These are phyloP conservation scores for Elymus sibiricus DNA, from an alignment of 176 grass and related monocot genomes.

Conservation along the genomic window DNA sequence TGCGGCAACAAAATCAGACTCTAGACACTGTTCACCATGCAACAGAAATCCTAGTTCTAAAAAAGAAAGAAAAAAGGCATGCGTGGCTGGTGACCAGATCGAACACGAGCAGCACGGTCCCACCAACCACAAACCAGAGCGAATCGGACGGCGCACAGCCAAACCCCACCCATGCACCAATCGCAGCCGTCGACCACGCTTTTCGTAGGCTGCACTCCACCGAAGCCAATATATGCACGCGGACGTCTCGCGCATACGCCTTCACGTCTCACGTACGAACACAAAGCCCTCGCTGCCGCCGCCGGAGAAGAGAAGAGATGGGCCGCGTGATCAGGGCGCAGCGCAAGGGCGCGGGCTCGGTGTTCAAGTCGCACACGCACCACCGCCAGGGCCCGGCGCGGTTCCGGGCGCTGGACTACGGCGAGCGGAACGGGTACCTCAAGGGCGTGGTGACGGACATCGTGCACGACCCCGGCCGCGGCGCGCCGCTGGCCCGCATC, in stretches of 20 bases:
- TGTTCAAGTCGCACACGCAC: conserved; percentile 87
- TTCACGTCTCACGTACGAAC: not conserved
- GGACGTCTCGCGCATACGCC: not conserved
- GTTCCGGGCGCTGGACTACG: conserved; percentile 25
- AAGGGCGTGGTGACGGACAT: conserved; percentile 88
- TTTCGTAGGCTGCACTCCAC: not conserved
- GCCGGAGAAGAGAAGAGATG: not conserved
- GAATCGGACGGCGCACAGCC: not conserved
- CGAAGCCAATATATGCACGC: not conserved
- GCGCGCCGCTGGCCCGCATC: conserved; percentile 77
- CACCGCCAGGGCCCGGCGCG: conserved; percentile 40
- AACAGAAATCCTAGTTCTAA: not conserved
- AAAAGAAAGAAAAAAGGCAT: not conserved
- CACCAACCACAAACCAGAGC: not conserved
- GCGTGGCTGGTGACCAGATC: not conserved
- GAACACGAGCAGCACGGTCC: not conserved
- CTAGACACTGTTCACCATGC: no score
- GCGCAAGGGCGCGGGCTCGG: conserved; percentile 31
- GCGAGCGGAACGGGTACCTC: conserved; percentile 71
- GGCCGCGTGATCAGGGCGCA: conserved; percentile 32
- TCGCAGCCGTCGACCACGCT: not conserved
- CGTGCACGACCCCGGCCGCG: conserved; percentile 86
- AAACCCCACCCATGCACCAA: not conserved
- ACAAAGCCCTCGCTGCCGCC: not conserved
- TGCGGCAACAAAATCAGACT: no score